These are phyloP conservation scores for Sedum album DNA, from an alignment of 164 flowering plant species.

Conservation along the genomic window DNA sequence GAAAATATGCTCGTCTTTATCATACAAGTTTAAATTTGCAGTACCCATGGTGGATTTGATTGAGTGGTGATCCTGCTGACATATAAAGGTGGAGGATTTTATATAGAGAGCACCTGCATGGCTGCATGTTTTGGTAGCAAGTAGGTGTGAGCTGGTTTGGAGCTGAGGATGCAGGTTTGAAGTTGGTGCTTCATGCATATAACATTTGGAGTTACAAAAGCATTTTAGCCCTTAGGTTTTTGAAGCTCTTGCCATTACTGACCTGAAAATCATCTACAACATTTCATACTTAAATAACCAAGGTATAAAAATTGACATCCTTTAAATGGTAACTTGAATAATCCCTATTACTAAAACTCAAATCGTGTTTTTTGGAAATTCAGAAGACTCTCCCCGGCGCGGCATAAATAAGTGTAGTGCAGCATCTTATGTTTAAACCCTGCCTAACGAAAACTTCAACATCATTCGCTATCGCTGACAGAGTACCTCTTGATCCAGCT, in stretches of 20 bases:
- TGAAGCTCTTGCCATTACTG: too few relatives aligned
- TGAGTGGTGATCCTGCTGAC: not conserved
- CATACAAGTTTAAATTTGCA: not conserved
- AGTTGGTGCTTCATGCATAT: conserved; percentile 2
- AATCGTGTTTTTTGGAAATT: too few relatives aligned
- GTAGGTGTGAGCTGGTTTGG: not conserved
- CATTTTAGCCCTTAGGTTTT: too few relatives aligned
- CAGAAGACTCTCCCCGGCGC: too few relatives aligned
- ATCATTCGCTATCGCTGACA: conserved; percentile 1
- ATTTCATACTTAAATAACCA: too few relatives aligned
- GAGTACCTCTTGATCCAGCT: conserved; percentile 43
- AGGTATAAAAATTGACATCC: too few relatives aligned
- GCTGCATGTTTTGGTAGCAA: not conserved
- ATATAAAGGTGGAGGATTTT: not conserved
- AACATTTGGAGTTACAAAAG: too few relatives aligned
- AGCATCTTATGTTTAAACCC: too few relatives aligned
- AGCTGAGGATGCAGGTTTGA: not conserved
- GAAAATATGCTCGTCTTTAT: conserved; percentile 53
- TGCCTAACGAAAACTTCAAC: not conserved
- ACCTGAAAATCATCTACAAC: too few relatives aligned
- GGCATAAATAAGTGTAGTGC: too few relatives aligned
- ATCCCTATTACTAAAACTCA: too few relatives aligned
- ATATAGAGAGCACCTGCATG: not conserved
- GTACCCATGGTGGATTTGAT: conserved; percentile 1
- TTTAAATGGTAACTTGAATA: too few relatives aligned